Base-by-base conservation (phyloP, 176 grass and related monocot species). In the Aegilops speltoides region DNA sequence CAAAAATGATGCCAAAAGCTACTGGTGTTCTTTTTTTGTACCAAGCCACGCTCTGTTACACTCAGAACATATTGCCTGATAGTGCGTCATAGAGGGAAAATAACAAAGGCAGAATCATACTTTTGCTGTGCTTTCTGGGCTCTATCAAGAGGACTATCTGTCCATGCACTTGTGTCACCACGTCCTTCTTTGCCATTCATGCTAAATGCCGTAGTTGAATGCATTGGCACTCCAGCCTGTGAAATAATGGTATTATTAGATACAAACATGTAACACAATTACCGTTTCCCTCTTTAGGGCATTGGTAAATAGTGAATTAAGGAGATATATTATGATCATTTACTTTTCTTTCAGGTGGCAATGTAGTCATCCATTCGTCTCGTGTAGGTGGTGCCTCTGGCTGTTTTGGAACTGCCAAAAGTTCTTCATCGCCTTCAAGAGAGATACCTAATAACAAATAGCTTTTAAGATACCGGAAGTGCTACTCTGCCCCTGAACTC, bases 301-400 rank as follows among this genome's bases (percentile, higher is more conserved):
- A 29, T 64, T 73, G 24, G 64, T 83, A 90, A 73, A 26, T 1
- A 82, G 2, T 78, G 25, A 78, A 70, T 64, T 46, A 71, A 43
- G 52, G 60, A 70, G 20, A 65, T 23, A 65, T 23, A 57, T 43
- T 83, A 11, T 57, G 25, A 52, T 77, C 46, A 81, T 65, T 88
- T 94, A 98, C 96, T 92, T 96, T 98, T 89, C 93, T 94, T 87
- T 98, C 94, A 34, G 97, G 97, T 10, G 97, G 97, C 72, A 98
- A 91, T 38, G 90, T 91, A 64, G 97, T 98, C 97, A 98, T 98
- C 97, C 97, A 98, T 79, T 98, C 97, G 79, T 98, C 97, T 81
- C 97, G 90, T 76, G 84, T 98, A 63, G 88, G 91, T 87, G 74
- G 91, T 87, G 74, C 64, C 76, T 95, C 57, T 83, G 68, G 62